phyloP scores from a whole-genome alignment of 768 basidiomycete genomes.

The Termitomyces sp. region DNA sequence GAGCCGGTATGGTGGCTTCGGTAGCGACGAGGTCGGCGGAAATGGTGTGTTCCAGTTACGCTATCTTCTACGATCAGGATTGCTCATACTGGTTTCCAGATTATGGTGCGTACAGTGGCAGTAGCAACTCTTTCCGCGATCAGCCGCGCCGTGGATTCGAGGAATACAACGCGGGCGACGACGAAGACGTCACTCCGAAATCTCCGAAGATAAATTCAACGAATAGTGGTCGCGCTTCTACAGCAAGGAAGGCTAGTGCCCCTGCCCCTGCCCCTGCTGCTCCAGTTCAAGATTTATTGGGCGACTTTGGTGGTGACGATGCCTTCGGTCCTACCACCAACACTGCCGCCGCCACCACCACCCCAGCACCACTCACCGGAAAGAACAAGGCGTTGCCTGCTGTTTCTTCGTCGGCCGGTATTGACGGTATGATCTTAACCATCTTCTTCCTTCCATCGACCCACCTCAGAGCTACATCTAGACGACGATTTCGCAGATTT shows the following conservation, averaged over 20 bases:
- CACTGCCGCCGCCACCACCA: constrained; percentile 26
- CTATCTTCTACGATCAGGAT: neutral
- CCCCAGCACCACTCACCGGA: constrained; percentile 25
- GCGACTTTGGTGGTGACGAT: constrained; percentile 71
- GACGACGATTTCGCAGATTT: constrained; percentile 89
- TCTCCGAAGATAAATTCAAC: constrained; percentile 24
- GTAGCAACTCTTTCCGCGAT: constrained; percentile 53
- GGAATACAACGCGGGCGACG: constrained; percentile 96
- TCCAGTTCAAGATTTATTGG: constrained; percentile 66
- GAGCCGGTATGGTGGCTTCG: constrained; percentile 47
- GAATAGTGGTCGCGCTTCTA: constrained; percentile 17
- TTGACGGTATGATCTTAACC: constrained; percentile 34
- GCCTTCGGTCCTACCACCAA: constrained; percentile 32
- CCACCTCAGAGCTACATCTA: constrained; percentile 11
- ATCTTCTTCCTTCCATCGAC: neutral
- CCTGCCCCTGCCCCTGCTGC: constrained; percentile 22
- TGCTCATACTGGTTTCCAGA: neutral
- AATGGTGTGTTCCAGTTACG: constrained; percentile 9
- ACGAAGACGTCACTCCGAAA: constrained; percentile 48
- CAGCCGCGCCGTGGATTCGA: constrained; percentile 64
- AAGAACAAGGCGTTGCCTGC: constrained; percentile 54
- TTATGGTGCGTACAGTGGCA: constrained; percentile 20
- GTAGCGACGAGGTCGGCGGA: constrained; percentile 25
- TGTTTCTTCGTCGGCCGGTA: constrained; percentile 28
- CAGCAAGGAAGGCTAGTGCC: constrained; percentile 32